Evolutionary conservation across 1,284 basidiomycete genomes (phyloP).

Genomic region (Cryptococcus floricola): DNA sequence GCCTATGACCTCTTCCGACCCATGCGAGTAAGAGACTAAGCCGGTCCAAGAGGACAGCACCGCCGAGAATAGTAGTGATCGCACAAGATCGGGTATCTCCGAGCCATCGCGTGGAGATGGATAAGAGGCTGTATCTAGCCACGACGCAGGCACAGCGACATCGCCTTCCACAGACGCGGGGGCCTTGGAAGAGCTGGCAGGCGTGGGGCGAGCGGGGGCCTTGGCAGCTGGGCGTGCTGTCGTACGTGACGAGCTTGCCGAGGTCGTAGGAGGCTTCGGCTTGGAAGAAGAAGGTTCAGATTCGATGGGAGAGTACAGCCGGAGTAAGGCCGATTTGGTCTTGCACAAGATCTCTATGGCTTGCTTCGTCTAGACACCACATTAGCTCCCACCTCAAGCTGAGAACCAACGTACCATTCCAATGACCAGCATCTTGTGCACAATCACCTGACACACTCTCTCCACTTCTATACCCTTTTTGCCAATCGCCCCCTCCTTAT

Average conservation of each 20-base stretch:
- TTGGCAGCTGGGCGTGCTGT: background rate
- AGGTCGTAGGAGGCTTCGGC: background rate
- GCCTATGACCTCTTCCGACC: constrained; percentile 8
- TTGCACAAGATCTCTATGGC: constrained; percentile 21
- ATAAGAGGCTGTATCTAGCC: constrained; percentile 8
- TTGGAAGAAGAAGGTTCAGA: background rate
- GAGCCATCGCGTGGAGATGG: constrained; percentile 2
- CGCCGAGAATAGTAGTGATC: constrained; percentile 13
- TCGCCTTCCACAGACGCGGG: background rate
- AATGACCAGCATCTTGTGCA: constrained; percentile 17
- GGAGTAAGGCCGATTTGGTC: constrained; percentile 16
- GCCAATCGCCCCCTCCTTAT: constrained; percentile 9
- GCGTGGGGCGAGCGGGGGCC: background rate
- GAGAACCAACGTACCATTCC: constrained; percentile 29
- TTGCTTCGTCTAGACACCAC: constrained; percentile 17
- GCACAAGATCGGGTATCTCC: constrained; percentile 10
- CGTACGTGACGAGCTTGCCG: constrained; percentile 4
- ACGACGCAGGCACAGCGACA: constrained; percentile 3
- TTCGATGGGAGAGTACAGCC: constrained; percentile 19
- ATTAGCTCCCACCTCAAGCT: background rate
- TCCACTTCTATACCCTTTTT: constrained; percentile 30
- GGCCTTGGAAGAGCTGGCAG: background rate
- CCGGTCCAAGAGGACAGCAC: constrained; percentile 26
- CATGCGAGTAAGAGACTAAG: constrained; percentile 11
- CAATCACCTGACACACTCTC: constrained; percentile 20